These are phyloP conservation scores for Pythium utonaiense DNA, from an alignment of 352 stramenopile species.

Conservation along the genomic window DNA sequence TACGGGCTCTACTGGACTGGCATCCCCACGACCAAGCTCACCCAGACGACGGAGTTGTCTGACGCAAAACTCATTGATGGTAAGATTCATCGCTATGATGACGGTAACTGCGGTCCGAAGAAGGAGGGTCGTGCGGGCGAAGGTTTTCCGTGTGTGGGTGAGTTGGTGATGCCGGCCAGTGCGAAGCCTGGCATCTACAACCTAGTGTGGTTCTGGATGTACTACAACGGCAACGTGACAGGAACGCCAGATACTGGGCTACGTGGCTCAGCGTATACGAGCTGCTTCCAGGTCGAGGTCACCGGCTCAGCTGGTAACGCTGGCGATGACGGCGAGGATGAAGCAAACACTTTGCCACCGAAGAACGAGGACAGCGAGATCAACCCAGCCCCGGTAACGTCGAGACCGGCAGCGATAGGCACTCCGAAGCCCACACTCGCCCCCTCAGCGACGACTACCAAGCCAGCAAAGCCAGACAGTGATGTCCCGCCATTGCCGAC, in stretches of 20 bases:
- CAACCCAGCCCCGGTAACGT: neutral
- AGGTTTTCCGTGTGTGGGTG: constrained; percentile 30
- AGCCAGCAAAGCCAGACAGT: no score
- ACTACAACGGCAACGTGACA: constrained; percentile 5
- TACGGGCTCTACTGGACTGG: constrained; percentile 39
- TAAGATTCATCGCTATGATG: constrained; percentile 25
- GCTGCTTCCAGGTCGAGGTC: constrained; percentile 2
- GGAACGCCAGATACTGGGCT: neutral
- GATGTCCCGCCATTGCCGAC: no score
- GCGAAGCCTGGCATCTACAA: constrained; percentile 22
- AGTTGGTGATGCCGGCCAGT: constrained; percentile 27
- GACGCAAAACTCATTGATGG: constrained; percentile 23
- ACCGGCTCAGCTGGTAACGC: neutral
- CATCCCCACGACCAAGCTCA: constrained; percentile 20
- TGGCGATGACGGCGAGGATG: neutral
- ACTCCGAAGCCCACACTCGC: neutral
- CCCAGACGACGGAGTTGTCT: constrained; percentile 29
- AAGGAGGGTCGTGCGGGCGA: constrained; percentile 25
- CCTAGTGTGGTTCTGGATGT: constrained; percentile 41
- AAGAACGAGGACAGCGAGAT: neutral
- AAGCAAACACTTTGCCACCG: neutral
- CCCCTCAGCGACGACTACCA: no score
- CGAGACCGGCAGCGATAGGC: neutral
- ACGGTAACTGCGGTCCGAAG: constrained; percentile 32
- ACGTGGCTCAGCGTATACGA: neutral